Percentiles rank a stretch among this genome's conserved stretches.
phyloP scores from a whole-genome alignment of 1,139 yeast species.

The Barnettozyma hawaiiensis region DNA sequence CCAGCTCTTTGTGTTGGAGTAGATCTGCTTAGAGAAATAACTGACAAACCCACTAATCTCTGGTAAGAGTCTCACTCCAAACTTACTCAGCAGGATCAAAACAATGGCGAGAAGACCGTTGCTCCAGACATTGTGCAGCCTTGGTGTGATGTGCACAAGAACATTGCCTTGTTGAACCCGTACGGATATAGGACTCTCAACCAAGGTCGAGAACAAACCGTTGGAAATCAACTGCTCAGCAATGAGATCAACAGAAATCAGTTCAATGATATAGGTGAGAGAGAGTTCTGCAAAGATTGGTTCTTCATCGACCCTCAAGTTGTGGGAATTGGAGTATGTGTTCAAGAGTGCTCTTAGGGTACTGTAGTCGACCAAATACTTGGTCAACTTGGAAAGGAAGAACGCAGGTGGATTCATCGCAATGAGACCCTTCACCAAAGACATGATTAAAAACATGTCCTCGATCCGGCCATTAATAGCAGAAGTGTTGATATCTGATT shows the following conservation, averaged over 20 bases:
- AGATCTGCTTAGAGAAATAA: constrained; percentile 62
- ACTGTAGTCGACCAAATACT: constrained; percentile 50
- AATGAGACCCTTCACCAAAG: constrained; percentile 55
- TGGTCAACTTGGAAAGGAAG: constrained; percentile 47
- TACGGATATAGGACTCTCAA: constrained; percentile 69
- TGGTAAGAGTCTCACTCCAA: constrained; percentile 59
- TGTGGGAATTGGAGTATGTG: constrained; percentile 63
- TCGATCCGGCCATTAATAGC: constrained; percentile 45
- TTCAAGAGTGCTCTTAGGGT: constrained; percentile 59
- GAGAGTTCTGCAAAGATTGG: constrained; percentile 69
- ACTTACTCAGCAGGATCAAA: constrained; percentile 50
- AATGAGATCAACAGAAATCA: constrained; percentile 55
- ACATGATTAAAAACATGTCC: constrained; percentile 58
- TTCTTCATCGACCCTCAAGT: constrained; percentile 55
- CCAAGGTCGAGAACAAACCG: constrained; percentile 65
- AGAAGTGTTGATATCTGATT: constrained; percentile 41
- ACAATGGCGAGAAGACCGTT: constrained; percentile 73
- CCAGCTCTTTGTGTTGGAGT: constrained; percentile 66
- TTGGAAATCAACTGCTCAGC: constrained; percentile 60
- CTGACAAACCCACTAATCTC: constrained; percentile 62
- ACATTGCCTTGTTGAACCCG: constrained; percentile 63
- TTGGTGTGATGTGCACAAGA: constrained; percentile 43
- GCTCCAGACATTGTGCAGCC: constrained; percentile 72
- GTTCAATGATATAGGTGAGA: constrained; percentile 62
- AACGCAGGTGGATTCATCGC: constrained; percentile 45